Evolutionary conservation across 129 eudicot species (phyloP), one percentile per base, ranked within the genome.

Genomic region (Smallanthus sonchifolius): DNA sequence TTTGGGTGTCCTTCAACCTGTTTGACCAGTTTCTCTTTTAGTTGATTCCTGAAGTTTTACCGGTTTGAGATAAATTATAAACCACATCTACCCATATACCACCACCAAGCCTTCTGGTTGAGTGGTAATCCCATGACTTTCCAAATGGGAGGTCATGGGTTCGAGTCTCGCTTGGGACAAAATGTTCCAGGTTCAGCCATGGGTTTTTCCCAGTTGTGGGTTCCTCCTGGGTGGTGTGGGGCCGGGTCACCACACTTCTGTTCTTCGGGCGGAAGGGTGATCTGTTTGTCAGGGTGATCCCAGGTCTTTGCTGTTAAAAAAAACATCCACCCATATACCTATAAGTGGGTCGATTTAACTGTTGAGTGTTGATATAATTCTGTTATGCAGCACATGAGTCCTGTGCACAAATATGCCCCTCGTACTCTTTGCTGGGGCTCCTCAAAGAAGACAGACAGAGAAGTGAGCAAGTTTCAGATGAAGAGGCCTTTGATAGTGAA

Each of bases 361-460:
- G 36, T 63, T 62, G 15, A 55, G n/a, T 17, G 36, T 63, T 62
- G 15, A 40, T 72, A 17, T 78, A 9, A 52, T 63, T 70, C 48
- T 62, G 34, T 30, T 35, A 44, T 65, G 70, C 84, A 80, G 83
- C 24, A 67, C 38, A 45, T 3, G 19, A 17, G 17, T 70, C 52
- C 14, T 47, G 34, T 54, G 44, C 17, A 72, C 55, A 63, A 63
- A 30, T 24, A 24, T 62, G 11, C 73, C 37, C 56, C 47, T 30
- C 37, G 4, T 49, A 19, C 45, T 67, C 61, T 67, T 67, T 16
- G 13, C 32, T 15, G 9, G 80, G 80, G 38, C 42, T 57, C 80
- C 38, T 38, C 30, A 64, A 39, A 59, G 20, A 49, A 64, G 60
- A 30, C 38, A 36, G 63, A 59, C 69, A 55, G 28, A 63, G 57